Conservation (phyloP, 805 yeast genomes). For the Kregervanrija fluxuum region DNA sequence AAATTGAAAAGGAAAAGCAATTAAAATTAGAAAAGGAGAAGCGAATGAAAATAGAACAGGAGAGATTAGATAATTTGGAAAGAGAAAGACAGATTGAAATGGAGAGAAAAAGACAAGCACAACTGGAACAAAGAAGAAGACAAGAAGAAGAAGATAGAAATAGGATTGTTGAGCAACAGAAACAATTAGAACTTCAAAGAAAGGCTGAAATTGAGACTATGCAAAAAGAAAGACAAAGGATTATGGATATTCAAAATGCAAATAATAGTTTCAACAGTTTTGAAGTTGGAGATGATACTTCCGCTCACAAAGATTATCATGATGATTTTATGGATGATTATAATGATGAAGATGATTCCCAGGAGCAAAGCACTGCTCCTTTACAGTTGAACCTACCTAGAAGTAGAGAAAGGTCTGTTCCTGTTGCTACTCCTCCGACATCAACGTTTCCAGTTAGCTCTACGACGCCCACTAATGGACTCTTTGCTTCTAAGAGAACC, state of each 20-base stretch:
- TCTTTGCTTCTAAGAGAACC: too few species aligned
- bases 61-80: slow-evolving; percentile 3
- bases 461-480: too few species aligned
- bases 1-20: slow-evolving; percentile 3
- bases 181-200: not conserved
- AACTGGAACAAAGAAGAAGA: not conserved
- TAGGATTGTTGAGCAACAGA: not conserved
- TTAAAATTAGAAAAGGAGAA: slow-evolving; percentile 1
- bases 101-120: slow-evolving; percentile 2
- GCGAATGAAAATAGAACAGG: not conserved
- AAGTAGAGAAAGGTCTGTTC: not conserved
- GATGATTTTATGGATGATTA: slow-evolving; percentile 26
- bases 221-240: not conserved
- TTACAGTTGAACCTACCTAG: slow-evolving; percentile 2
- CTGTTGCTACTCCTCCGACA: too few species aligned
- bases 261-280: not conserved
- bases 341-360: slow-evolving; percentile 15
- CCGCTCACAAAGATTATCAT: slow-evolving; percentile 10
- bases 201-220: slow-evolving; percentile 1
- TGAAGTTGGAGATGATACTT: not conserved
- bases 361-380: slow-evolving; percentile 16
- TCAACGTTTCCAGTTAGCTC: too few species aligned
- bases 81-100: slow-evolving; percentile 1
- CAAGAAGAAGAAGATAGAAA: slow-evolving; percentile 2
- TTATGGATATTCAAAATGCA: not conserved